Base-by-base conservation (phyloP, 2,329 filamentous ascomycete genomes). In the Fusarium torulosum region DNA sequence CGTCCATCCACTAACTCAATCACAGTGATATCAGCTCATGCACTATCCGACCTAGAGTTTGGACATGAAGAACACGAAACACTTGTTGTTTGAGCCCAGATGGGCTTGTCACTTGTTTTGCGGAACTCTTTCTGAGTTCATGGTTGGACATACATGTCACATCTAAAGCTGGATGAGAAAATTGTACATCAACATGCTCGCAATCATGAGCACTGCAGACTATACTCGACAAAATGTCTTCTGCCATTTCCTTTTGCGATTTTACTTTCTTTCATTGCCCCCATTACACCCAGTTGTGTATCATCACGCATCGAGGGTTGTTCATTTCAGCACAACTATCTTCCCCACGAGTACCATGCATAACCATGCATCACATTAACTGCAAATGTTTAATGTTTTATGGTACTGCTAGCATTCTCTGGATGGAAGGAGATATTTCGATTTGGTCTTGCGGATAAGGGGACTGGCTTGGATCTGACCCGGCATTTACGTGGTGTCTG, bases 121-220 rank as follows among this genome's bases (percentile, higher is more conserved):
- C 42, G 41, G 44, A 37, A 66, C n/a, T 29, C 29, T 50, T 43
- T 29, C 21, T 42, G 44, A 68, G 52, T 53, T 20, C 25, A 52
- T 35, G 33, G 42, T 69, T 68, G 65, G 52, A 68, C 13, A 66
- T 23, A 66, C 45, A 41, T 19, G 38, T 17, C n/a, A 44, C 40
- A 10, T 44, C 59, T 20, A 45, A 31, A 33, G 33, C 53, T 54
- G 65, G 55, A 52, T 46, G 65, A 66, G 59, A 58, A 62, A 14
- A 56, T 25, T 57, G 40, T 56, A 53, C 49, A 53, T 9, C 35
- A 19, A 40, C 37, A 43, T 51, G 27, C 52, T 56, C 47, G 27
- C 44, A 56, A 43, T 42, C 41, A 27, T 40, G 47, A 42, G 46
- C 45, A 44, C 13, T 17, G 41, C 44, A 35, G 23, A 29, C 20